phyloP scores from a whole-genome alignment of 140 eudicot species.

The Ambrosia hybrid region DNA sequence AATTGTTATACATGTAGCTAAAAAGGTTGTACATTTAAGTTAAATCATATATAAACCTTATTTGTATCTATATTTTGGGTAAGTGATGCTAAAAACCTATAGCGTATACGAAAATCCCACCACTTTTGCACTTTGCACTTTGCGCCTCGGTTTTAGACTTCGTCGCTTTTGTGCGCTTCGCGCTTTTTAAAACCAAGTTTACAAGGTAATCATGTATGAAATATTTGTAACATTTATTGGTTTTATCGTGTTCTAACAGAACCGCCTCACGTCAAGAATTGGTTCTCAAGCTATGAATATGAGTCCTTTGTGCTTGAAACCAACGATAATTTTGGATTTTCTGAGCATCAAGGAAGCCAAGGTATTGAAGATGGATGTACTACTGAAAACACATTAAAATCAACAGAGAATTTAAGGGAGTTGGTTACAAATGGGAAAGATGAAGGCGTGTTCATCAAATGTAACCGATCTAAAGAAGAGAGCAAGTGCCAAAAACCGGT shows the following conservation, averaged over 20 bases:
- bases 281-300: constrained; percentile 79
- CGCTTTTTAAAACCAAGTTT: no score
- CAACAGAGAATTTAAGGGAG: constrained; percentile 19
- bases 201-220: constrained; percentile 4
- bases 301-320: constrained; percentile 59
- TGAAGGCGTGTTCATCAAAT: constrained; percentile 11
- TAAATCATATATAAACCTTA: no score
- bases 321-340: constrained; percentile 44
- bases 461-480: constrained; percentile 13
- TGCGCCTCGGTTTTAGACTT: no score
- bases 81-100: no score
- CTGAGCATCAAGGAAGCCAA: constrained; percentile 18
- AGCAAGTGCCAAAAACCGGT: constrained; percentile 33
- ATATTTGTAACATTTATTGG: constrained; percentile 5
- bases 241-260: constrained; percentile 35
- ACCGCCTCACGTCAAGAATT: constrained; percentile 63
- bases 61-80: no score
- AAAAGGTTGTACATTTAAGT: no score
- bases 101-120: no score
- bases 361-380: constrained; percentile 14
- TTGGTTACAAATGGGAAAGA: neutral
- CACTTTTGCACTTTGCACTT: no score
- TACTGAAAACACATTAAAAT: constrained; percentile 21
- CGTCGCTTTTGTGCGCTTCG: no score
- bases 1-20: no score